A percentile compares a stretch with the other conserved stretches of the same genome.
These are phyloP conservation scores for Sanguinoderma infundibulare DNA, from an alignment of 1,284 basidiomycete species.

Conservation along the genomic window DNA sequence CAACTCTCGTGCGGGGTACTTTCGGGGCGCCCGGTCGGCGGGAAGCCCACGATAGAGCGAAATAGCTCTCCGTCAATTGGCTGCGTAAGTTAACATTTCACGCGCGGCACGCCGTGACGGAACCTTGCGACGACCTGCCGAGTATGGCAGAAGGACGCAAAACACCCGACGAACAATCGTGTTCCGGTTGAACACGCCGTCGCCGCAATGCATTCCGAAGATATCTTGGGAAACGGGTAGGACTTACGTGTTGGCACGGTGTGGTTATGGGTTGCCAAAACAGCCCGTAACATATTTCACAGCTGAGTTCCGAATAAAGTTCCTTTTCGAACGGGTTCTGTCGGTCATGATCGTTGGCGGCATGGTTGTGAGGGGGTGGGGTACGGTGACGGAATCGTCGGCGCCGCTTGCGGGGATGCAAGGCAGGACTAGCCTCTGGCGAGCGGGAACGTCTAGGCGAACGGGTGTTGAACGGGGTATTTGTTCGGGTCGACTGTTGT, in stretches of 20 bases:
- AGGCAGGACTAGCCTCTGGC: conserved; percentile 14
- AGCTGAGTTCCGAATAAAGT: conserved; percentile 76
- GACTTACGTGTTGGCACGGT: conserved; percentile 88
- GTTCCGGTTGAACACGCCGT: conserved; percentile 88
- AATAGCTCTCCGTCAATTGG: no score
- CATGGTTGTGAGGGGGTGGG: conserved; percentile 15
- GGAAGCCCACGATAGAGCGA: background rate
- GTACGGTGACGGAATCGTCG: conserved; percentile 20
- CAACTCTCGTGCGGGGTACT: no score
- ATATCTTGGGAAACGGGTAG: conserved; percentile 54
- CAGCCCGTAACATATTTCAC: conserved; percentile 89
- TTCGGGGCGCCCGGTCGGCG: no score
- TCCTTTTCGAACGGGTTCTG: conserved; percentile 65
- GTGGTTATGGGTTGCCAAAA: conserved; percentile 90
- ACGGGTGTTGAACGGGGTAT: background rate
- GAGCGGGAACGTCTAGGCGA: conserved; percentile 14
- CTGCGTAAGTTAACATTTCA: no score
- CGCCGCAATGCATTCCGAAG: conserved; percentile 88
- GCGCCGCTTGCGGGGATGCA: conserved; percentile 30
- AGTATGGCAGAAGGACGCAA: background rate
- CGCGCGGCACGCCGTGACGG: background rate
- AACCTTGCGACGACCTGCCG: background rate
- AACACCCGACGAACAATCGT: background rate
- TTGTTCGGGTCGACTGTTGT: background rate
- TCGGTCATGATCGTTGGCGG: conserved; percentile 31